A percentile compares a stretch with the other conserved stretches of the same genome.
phyloP scores from a whole-genome alignment of 345 rosid species.

The Salix brachista region DNA sequence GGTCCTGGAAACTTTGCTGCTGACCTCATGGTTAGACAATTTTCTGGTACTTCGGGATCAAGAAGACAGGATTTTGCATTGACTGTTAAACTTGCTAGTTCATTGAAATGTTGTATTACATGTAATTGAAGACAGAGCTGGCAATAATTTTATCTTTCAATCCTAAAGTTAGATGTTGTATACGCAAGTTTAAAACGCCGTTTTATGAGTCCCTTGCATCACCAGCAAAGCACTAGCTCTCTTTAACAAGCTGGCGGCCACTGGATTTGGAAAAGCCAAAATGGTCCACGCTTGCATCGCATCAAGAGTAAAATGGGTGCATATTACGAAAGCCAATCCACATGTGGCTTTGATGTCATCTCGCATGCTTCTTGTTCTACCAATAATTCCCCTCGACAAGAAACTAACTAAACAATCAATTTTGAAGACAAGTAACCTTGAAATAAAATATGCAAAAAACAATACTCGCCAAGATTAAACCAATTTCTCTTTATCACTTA shows the following conservation, averaged over 20 bases:
- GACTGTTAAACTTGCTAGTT: slow-evolving; percentile 6
- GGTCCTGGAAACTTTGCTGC: slow-evolving; percentile 2
- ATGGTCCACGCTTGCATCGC: no score
- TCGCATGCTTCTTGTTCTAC: background rate
- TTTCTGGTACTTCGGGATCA: slow-evolving; percentile 1
- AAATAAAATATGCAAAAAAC: background rate
- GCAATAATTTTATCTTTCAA: background rate
- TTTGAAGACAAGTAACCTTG: no score
- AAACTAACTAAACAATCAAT: background rate
- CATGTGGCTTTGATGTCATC: background rate
- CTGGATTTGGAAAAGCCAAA: no score
- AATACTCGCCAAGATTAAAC: background rate
- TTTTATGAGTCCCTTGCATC: no score
- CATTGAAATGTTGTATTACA: background rate
- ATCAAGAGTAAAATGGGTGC: no score
- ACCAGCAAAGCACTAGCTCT: no score
- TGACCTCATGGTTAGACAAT: background rate
- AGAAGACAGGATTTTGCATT: slow-evolving; percentile 15
- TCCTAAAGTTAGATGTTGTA: no score
- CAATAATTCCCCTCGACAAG: background rate
- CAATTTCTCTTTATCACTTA: background rate
- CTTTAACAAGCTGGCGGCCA: no score
- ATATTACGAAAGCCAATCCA: no score
- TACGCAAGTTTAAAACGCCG: no score
- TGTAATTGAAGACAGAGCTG: background rate